Conservation (phyloP, 805 yeast genomes). For the Helenozyma baotianmanensis region DNA sequence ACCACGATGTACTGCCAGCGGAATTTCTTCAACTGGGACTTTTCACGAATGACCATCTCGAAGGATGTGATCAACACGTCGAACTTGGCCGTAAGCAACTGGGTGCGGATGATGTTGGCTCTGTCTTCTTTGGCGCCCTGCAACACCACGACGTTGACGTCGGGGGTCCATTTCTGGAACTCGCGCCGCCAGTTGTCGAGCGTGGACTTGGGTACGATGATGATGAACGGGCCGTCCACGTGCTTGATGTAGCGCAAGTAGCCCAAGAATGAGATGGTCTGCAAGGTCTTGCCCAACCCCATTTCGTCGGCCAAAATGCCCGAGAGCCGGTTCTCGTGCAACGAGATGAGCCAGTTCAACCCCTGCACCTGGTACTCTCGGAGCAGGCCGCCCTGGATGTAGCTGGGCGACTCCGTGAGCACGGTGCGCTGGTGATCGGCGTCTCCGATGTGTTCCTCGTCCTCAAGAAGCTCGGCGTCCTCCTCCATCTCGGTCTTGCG, state of each 20-base stretch:
- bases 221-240: slow-evolving; percentile 84
- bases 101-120: slow-evolving; percentile 49
- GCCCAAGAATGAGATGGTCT: slow-evolving; percentile 89
- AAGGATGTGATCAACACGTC: slow-evolving; percentile 89
- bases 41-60: slow-evolving; percentile 91
- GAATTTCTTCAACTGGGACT: slow-evolving; percentile 69
- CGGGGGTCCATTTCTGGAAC: slow-evolving; percentile 94
- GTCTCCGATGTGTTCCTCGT: slow-evolving; percentile 62
- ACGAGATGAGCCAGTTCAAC: slow-evolving; percentile 85
- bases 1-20: slow-evolving; percentile 92
- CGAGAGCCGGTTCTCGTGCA: slow-evolving; percentile 82
- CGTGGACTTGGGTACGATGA: slow-evolving; percentile 93
- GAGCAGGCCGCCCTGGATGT: slow-evolving; percentile 62
- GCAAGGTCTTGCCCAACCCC: slow-evolving; percentile 96
- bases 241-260: slow-evolving; percentile 73
- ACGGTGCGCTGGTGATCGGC: slow-evolving; percentile 52
- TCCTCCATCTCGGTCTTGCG: slow-evolving; percentile 94
- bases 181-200: slow-evolving; percentile 96
- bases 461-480: slow-evolving; percentile 84
- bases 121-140: slow-evolving; percentile 91
- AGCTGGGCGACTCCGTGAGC: slow-evolving; percentile 83
- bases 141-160: slow-evolving; percentile 75
- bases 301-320: slow-evolving; percentile 97
- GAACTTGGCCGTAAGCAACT: slow-evolving; percentile 67
- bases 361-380: slow-evolving; percentile 95